These are phyloP conservation scores for Acacia melanoxylon DNA, from an alignment of 306 rosid genomes.

Conservation along the genomic window DNA sequence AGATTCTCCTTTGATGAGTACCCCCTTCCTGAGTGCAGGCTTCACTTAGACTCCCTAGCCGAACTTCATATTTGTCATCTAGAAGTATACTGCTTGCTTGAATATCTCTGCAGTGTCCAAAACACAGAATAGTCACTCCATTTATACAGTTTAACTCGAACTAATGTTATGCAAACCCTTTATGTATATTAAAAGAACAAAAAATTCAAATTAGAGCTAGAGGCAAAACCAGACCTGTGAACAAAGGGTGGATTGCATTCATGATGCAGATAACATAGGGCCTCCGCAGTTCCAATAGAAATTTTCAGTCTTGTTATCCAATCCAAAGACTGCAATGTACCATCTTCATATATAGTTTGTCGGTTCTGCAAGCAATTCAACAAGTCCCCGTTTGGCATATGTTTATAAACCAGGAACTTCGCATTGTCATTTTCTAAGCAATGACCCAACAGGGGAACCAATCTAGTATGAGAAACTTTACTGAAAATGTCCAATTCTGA, in stretches of 20 bases:
- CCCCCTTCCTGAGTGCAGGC: conserved; percentile 83
- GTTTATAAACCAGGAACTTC: conserved; percentile 83
- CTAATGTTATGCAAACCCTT: not conserved
- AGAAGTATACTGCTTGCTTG: conserved; percentile 96
- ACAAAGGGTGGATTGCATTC: conserved; percentile 82
- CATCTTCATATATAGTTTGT: conserved; percentile 59
- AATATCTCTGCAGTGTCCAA: conserved; percentile 66
- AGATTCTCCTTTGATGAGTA: conserved; percentile 74
- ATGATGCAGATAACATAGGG: conserved; percentile 81
- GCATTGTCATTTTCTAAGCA: conserved; percentile 85
- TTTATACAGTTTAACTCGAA: conserved; percentile 14
- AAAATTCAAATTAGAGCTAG: conserved; percentile 1
- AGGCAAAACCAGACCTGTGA: conserved; percentile 63
- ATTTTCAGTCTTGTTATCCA: conserved; percentile 97
- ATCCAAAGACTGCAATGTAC: conserved; percentile 79
- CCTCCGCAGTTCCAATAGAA: conserved; percentile 93
- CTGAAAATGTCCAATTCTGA: conserved; percentile 76
- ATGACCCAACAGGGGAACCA: conserved; percentile 82
- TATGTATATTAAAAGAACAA: not conserved
- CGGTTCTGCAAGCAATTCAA: conserved; percentile 64
- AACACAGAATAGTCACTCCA: conserved; percentile 37
- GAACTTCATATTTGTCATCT: conserved; percentile 94
- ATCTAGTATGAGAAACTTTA: conserved; percentile 70
- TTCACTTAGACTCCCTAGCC: conserved; percentile 88
- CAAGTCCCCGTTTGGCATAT: conserved; percentile 82